Percentiles rank a stretch among this genome's conserved stretches.
Evolutionary conservation across 495 filamentous ascomycete species (phyloP).

Genomic region (Penicillium coffeae): DNA sequence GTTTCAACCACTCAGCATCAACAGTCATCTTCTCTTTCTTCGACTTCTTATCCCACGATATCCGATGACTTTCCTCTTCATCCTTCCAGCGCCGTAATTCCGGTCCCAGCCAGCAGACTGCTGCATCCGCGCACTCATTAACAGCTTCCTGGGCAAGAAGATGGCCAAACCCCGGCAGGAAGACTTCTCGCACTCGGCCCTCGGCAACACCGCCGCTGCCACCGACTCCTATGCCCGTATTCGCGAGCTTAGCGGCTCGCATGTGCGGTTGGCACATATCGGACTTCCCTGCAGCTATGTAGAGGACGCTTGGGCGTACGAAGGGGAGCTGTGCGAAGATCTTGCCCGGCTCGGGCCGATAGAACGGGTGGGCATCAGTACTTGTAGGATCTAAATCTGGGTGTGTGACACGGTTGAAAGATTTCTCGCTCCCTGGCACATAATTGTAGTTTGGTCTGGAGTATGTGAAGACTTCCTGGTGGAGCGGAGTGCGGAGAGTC

Average conservation of each 20-base stretch:
- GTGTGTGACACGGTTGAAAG: constrained; percentile 41
- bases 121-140: constrained; percentile 57
- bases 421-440: constrained; percentile 27
- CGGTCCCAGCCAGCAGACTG: constrained; percentile 56
- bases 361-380: constrained; percentile 57
- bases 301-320: constrained; percentile 76
- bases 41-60: constrained; percentile 48
- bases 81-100: constrained; percentile 62
- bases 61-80: constrained; percentile 57
- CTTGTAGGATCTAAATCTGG: constrained; percentile 43
- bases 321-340: constrained; percentile 62
- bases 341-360: constrained; percentile 64
- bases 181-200: constrained; percentile 67
- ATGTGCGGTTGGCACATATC: constrained; percentile 54
- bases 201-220: constrained; percentile 48
- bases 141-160: constrained; percentile 80
- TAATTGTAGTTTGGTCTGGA: constrained; percentile 50
- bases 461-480: constrained; percentile 62
- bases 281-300: constrained; percentile 69
- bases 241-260: constrained; percentile 42
- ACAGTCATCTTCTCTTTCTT: constrained; percentile 56
- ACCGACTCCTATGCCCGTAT: constrained; percentile 45
- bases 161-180: constrained; percentile 69
- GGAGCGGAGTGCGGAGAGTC: constrained; percentile 55
- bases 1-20: constrained; percentile 51